A percentile compares a stretch with the other conserved stretches of the same genome.
Evolutionary conservation across 805 yeast species (phyloP).

Genomic region (Starmerella bombi): DNA sequence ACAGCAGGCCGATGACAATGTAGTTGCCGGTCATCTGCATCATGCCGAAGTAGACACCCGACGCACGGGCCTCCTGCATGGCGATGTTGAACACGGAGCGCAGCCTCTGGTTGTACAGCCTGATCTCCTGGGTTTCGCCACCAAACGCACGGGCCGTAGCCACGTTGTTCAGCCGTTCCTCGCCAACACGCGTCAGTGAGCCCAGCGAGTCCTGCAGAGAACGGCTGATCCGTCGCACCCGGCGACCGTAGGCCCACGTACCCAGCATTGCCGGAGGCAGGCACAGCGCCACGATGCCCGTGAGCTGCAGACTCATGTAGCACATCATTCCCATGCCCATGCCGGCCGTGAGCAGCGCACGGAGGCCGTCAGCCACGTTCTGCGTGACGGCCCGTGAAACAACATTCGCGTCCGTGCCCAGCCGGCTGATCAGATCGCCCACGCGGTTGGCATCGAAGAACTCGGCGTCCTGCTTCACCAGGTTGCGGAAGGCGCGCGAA

Average conservation of each 20-base stretch:
- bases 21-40: slow-evolving; percentile 78
- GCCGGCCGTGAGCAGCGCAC: slow-evolving; percentile 67
- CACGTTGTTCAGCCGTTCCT: slow-evolving; percentile 75
- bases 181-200: slow-evolving; percentile 73
- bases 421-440: slow-evolving; percentile 81
- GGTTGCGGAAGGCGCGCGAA: slow-evolving; percentile 58
- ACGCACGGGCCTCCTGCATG: slow-evolving; percentile 62
- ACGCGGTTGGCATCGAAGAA: slow-evolving; percentile 81
- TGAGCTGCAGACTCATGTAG: slow-evolving; percentile 66
- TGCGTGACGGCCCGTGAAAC: slow-evolving; percentile 78
- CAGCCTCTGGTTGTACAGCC: slow-evolving; percentile 59
- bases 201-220: slow-evolving; percentile 77
- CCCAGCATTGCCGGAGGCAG: slow-evolving; percentile 74
- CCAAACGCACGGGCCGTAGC: slow-evolving; percentile 84
- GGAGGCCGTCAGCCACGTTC: slow-evolving; percentile 81
- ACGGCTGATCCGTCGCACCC: slow-evolving; percentile 60
- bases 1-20: slow-evolving; percentile 60
- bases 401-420: slow-evolving; percentile 78
- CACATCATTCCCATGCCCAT: slow-evolving; percentile 91
- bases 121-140: slow-evolving; percentile 67
- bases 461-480: slow-evolving; percentile 74
- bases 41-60: slow-evolving; percentile 63
- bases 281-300: slow-evolving; percentile 64
- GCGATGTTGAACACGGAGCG: slow-evolving; percentile 53
- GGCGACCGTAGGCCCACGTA: slow-evolving; percentile 70